phyloP scores from a whole-genome alignment of 345 rosid genomes.

The Laguncularia racemosa region DNA sequence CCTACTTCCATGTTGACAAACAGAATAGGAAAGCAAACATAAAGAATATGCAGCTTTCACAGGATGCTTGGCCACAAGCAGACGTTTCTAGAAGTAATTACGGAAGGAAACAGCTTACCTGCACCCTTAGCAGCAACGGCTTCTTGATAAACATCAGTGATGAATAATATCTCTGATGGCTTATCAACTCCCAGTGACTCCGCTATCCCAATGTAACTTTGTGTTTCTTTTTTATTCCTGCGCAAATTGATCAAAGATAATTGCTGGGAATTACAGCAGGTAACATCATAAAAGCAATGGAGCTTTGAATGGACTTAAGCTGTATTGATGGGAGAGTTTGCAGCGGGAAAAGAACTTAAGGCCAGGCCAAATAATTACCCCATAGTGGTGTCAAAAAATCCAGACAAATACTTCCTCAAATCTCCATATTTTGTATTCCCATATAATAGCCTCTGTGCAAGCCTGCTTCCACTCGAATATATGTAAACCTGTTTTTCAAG shows the following conservation, averaged over 20 bases:
- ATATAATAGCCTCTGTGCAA: conserved; percentile 86
- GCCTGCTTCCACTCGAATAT: conserved; percentile 94
- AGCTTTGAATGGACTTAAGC: too few relatives aligned
- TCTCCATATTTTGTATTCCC: conserved; percentile 83
- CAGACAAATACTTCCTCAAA: conserved; percentile 71
- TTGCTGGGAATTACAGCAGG: neutral
- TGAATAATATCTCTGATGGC: conserved; percentile 70
- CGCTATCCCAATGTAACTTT: conserved; percentile 66
- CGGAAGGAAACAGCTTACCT: conserved; percentile 27
- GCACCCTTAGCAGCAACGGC: conserved; percentile 82
- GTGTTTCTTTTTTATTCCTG: conserved; percentile 78
- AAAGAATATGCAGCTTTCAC: too few relatives aligned
- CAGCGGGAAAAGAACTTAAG: neutral
- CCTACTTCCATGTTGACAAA: too few relatives aligned
- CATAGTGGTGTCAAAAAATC: conserved; percentile 81
- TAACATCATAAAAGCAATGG: too few relatives aligned
- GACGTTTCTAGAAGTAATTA: neutral
- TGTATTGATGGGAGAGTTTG: neutral
- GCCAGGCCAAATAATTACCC: conserved; percentile 41
- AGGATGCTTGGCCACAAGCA: too few relatives aligned
- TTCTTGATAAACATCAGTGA: conserved; percentile 85
- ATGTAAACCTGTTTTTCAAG: conserved; percentile 58
- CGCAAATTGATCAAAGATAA: conserved; percentile 7
- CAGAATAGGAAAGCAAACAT: too few relatives aligned
- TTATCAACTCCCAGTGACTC: conserved; percentile 77